Conservation (phyloP, 192 early-diverging fungal species). For the Coemansia guatemalensis region DNA sequence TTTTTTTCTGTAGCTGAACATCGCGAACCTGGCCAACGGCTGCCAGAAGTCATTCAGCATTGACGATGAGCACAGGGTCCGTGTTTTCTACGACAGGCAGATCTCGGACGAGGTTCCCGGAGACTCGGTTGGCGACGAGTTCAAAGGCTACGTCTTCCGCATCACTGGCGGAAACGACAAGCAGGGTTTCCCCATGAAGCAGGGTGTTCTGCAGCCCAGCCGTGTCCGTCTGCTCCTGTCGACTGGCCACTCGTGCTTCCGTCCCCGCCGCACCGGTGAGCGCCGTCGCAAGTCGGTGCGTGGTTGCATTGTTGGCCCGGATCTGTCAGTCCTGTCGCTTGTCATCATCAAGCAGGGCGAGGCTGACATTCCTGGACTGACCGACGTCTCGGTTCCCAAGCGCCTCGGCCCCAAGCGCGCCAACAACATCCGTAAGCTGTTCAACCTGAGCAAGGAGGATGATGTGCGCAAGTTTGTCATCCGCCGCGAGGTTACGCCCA, state of each 20-base stretch:
- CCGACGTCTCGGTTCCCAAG: constrained; percentile 92
- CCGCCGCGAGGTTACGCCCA: constrained; percentile 88
- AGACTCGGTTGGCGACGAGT: constrained; percentile 97
- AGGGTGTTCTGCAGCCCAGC: constrained; percentile 84
- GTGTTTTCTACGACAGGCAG: constrained; percentile 98
- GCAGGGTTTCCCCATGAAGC: constrained; percentile 99
- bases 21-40: constrained; percentile 97
- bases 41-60: constrained; percentile 97
- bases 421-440: constrained; percentile 98
- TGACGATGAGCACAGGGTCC: constrained; percentile 92
- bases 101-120: constrained; percentile 95
- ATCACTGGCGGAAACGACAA: constrained; percentile 99
- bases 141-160: constrained; percentile 99
- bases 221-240: constrained; percentile 80
- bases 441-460: constrained; percentile 96
- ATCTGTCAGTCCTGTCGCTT: constrained; percentile 92
- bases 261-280: constrained; percentile 95
- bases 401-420: constrained; percentile 99
- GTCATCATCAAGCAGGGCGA: constrained; percentile 98
- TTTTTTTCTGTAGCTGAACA: constrained; percentile 80
- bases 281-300: constrained; percentile 99
- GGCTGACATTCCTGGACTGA: constrained; percentile 91
- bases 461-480: constrained; percentile 99
- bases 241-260: constrained; percentile 98
- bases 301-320: constrained; percentile 95